Conservation (phyloP, 805 yeast species). For the Zygotorulaspora sp. region DNA sequence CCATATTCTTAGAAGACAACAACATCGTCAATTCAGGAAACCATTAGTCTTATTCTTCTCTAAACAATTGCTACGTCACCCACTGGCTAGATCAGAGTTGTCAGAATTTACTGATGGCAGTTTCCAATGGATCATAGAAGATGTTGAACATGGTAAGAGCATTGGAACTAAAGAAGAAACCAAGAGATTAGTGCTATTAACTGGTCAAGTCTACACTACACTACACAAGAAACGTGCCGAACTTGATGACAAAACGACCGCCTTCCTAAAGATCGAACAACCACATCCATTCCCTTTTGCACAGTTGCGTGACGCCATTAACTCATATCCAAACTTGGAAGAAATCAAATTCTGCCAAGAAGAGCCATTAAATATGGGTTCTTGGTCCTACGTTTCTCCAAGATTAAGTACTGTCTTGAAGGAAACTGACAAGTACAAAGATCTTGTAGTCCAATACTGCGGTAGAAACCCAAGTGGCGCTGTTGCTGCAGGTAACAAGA, state of each 20-base stretch:
- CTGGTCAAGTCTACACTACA: slow-evolving; percentile 95
- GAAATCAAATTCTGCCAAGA: slow-evolving; percentile 98
- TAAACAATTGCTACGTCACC: slow-evolving; percentile 91
- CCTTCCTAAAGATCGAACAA: slow-evolving; percentile 87
- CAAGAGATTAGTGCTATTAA: slow-evolving; percentile 75
- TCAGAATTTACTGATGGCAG: slow-evolving; percentile 85
- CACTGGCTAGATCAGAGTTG: slow-evolving; percentile 85
- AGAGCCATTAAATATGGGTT: slow-evolving; percentile 97
- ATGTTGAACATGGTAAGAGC: slow-evolving; percentile 73
- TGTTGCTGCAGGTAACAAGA: slow-evolving; percentile 96
- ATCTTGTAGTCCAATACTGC: slow-evolving; percentile 66
- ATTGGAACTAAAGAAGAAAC: slow-evolving; percentile 77
- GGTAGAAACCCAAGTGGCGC: slow-evolving; percentile 98
- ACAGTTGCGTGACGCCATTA: slow-evolving; percentile 78
- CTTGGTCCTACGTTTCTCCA: slow-evolving; percentile 75
- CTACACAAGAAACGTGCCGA: slow-evolving; percentile 83
- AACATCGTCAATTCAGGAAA: slow-evolving; percentile 98
- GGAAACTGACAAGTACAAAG: slow-evolving; percentile 68
- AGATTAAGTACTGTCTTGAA: slow-evolving; percentile 72
- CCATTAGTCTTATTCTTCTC: slow-evolving; percentile 87
- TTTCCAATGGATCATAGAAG: slow-evolving; percentile 96
- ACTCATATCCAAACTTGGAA: slow-evolving; percentile 73
- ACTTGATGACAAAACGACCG: slow-evolving; percentile 73
- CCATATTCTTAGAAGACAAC: slow-evolving; percentile 97
- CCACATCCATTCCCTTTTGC: slow-evolving; percentile 98